Evolutionary conservation across 305 asterid species (phyloP), one percentile per base, ranked within the genome.

Genomic region (Fraxinus sp.): DNA sequence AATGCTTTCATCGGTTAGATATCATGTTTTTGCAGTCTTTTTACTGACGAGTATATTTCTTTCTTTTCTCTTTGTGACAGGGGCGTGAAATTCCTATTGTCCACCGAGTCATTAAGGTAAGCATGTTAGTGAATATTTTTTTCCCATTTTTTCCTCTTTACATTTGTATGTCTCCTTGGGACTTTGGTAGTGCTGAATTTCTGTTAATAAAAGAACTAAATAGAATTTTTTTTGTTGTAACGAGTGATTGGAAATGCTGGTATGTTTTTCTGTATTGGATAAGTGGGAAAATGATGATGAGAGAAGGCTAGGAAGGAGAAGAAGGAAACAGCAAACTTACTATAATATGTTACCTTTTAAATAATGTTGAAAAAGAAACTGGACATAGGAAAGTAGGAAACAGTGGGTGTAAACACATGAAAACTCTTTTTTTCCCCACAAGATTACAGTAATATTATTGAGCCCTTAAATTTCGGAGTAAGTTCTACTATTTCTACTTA

Each of bases 1-100:
- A 43, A 46, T 77, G 32, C 74, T 78, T 5, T 30, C 52, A 43
- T 77, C 39, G 16, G 78, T 71, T 71, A 74, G 18, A 28, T 66
- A 43, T 76, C 14, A 41, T 36, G 75, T 77, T 22, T 66, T 57
- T 24, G 16, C 73, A 22, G 4, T 24, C 16, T 64, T 13, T 66
- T 26, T 28, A 9, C n/a, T 24, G 13, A 24, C 3, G 8, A 66
- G 20, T 78, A 32, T n/a, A 9, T 77, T 82, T 39, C 26, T 72
- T 76, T 70, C 24, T 28, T 80, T 83, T 82, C 81, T 68, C 83
- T 68, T 83, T 14, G 35, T 83, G 82, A 43, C 91, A 96, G 99
- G 99, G 99, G 26, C 97, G 99, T 64, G 99, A 96, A 93, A 96
- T 96, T 92, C 99, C 98, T 73, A 96, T 96, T 59, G 99, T 96